Base-by-base conservation (phyloP, 352 stramenopile species). In the Phytophthora sansomeana region DNA sequence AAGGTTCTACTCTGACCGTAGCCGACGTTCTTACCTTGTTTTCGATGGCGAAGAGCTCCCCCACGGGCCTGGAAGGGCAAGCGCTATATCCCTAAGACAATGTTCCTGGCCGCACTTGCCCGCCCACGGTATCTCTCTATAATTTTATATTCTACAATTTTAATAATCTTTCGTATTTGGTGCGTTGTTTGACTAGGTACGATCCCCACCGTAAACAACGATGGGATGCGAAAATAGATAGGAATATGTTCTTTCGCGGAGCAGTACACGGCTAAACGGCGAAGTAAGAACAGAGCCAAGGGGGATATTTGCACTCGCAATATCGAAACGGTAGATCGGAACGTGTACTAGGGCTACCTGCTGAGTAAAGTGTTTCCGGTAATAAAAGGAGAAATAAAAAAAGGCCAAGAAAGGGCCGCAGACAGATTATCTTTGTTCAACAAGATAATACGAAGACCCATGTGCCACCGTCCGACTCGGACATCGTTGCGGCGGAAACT, bases 371-470 rank as follows among this genome's bases (percentile, higher is more conserved):
- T 80, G 0, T 62, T 73, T 26, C 63, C 67, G 0, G 46, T 57
- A 0, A 77, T 75, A 49, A 76, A 77, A 58, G 47, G 33, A n/a
- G n/a, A n/a, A n/a, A n/a, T n/a, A n/a, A n/a, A 8, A 43, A 69
- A 13, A 75, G 64, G 52, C 65, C 70, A 4, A 30, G 32, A 1
- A 38, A 49, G 4, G 46, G 67, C 6, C 55, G 48, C 6, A 5
- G 16, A 11, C 33, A 42, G 3, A 26, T 33, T 5, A 77, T 71
- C 28, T 42, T 35, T 1, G 64, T 75, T 9, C 68, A 77, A 19
- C 68, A 75, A 61, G 72, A 80, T 30, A 80, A 80, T 17, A 51
- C 63, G 0, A 68, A 61, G 9, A 46, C 57, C 4, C 64, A 77
- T 43, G 33, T 64, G 8, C 21, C 33, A 9, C 32, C 44, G 4